phyloP scores from a whole-genome alignment of 179 eudicot species.

The Amaranthus tricolor region DNA sequence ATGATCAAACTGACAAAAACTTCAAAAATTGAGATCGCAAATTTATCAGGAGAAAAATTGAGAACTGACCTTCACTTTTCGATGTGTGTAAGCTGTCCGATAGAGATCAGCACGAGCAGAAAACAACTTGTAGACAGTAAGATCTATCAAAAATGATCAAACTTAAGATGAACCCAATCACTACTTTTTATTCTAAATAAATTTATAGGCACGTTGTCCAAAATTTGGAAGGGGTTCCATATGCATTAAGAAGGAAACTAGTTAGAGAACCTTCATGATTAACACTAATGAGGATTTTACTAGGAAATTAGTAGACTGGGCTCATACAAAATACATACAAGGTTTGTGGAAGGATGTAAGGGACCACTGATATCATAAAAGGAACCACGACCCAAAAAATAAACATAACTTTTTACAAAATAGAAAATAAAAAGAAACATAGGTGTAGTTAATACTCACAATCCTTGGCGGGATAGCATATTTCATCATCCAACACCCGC shows the following conservation, averaged over 20 bases:
- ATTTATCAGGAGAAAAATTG: background rate
- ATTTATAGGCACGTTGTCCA: too few relatives aligned
- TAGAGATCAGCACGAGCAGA: conserved; percentile 79
- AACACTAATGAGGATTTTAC: too few relatives aligned
- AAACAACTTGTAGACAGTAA: conserved; percentile 70
- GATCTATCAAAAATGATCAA: conserved; percentile 45
- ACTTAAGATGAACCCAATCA: background rate
- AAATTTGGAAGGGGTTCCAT: too few relatives aligned
- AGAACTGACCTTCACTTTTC: conserved; percentile 68
- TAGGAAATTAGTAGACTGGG: too few relatives aligned
- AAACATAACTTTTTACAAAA: too few relatives aligned
- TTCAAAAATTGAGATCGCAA: background rate
- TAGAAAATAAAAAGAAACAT: background rate
- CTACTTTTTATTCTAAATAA: background rate
- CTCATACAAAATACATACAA: too few relatives aligned
- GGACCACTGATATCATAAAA: background rate
- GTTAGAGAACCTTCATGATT: too few relatives aligned
- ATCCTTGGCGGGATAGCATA: conserved; percentile 80
- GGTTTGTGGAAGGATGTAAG: background rate
- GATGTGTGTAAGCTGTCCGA: conserved; percentile 74
- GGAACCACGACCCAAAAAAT: background rate
- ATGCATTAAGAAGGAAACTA: too few relatives aligned
- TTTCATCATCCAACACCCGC: conserved; percentile 77
- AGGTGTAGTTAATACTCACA: conserved; percentile 39
- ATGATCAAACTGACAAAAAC: background rate